Percentiles rank a stretch among this genome's conserved stretches.
phyloP scores from a whole-genome alignment of 1,139 yeast genomes.

The Geotrichum histeridarum region DNA sequence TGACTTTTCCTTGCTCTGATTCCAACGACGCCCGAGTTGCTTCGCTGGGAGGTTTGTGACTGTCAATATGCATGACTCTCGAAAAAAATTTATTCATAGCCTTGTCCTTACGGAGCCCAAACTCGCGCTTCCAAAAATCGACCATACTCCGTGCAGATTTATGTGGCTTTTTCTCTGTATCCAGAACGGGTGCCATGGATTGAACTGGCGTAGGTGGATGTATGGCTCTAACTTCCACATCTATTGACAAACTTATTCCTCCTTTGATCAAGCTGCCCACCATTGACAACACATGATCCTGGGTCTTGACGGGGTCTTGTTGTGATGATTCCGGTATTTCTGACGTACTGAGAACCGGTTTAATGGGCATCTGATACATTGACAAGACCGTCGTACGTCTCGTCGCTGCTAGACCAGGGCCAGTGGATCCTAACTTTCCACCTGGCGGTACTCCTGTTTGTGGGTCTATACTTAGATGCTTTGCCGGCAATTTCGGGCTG shows the following conservation, averaged over 20 bases:
- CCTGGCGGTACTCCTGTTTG: conserved; percentile 23
- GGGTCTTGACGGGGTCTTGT: not conserved
- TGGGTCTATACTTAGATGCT: conserved; percentile 3
- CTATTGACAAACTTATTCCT: conserved; percentile 31
- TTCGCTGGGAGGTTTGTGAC: not conserved
- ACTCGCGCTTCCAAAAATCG: conserved; percentile 19
- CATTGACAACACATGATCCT: conserved; percentile 8
- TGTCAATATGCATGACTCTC: conserved; percentile 9
- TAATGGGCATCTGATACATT: conserved; percentile 31
- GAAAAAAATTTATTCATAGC: conserved; percentile 14
- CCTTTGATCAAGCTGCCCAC: conserved; percentile 33
- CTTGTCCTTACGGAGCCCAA: conserved; percentile 15
- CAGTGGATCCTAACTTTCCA: conserved; percentile 24
- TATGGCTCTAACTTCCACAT: conserved; percentile 30
- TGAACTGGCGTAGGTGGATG: conserved; percentile 23
- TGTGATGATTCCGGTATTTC: conserved; percentile 16
- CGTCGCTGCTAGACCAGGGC: conserved; percentile 18
- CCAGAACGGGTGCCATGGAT: conserved; percentile 7
- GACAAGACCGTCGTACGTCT: conserved; percentile 33
- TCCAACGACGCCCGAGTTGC: not conserved
- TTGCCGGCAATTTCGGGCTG: conserved; percentile 11
- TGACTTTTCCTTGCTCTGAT: conserved; percentile 37
- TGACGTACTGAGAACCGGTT: conserved; percentile 27
- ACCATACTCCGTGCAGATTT: conserved; percentile 11
- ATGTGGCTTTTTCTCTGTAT: conserved; percentile 1